Conservation (phyloP, 345 rosid genomes). For the Eucalyptus lansdowneana region DNA sequence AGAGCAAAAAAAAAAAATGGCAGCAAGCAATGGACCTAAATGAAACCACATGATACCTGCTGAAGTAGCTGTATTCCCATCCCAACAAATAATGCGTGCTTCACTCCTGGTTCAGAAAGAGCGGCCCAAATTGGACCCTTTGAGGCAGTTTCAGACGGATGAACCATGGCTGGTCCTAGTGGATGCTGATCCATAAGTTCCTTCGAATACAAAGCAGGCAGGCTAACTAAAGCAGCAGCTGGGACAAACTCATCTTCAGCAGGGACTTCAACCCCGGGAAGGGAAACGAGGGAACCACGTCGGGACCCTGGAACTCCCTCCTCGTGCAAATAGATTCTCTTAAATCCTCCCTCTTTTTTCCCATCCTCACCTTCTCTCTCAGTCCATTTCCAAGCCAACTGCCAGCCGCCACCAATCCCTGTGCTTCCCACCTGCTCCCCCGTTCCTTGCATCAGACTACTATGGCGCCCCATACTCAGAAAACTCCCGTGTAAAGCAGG, state of each 20-base stretch:
- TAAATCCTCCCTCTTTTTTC: conserved; percentile 60
- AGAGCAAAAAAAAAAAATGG: background rate
- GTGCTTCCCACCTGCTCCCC: conserved; percentile 51
- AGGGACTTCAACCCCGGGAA: conserved; percentile 36
- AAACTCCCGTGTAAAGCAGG: conserved; percentile 39
- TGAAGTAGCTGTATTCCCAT: conserved; percentile 81
- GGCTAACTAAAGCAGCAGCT: conserved; percentile 76
- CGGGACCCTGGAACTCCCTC: conserved; percentile 61
- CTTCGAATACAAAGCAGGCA: conserved; percentile 56
- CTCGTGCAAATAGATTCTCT: conserved; percentile 68
- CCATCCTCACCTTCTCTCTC: conserved; percentile 58
- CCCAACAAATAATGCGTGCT: conserved; percentile 75
- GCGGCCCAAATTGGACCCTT: conserved; percentile 62
- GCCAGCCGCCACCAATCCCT: conserved; percentile 99
- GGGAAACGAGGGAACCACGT: conserved; percentile 62
- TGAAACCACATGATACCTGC: conserved; percentile 33
- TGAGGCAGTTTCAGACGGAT: conserved; percentile 35
- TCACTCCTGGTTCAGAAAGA: conserved; percentile 77
- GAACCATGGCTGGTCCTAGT: conserved; percentile 61
- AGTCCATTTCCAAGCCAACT: conserved; percentile 78
- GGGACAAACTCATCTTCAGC: conserved; percentile 62
- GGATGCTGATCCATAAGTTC: conserved; percentile 29
- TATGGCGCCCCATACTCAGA: conserved; percentile 49
- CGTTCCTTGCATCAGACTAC: conserved; percentile 53
- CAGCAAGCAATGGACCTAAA: background rate